Percentiles rank a stretch among this genome's conserved stretches.
Conservation (phyloP, 2,329 filamentous ascomycete species). For the Hymenotorrendiella dingleyae region DNA sequence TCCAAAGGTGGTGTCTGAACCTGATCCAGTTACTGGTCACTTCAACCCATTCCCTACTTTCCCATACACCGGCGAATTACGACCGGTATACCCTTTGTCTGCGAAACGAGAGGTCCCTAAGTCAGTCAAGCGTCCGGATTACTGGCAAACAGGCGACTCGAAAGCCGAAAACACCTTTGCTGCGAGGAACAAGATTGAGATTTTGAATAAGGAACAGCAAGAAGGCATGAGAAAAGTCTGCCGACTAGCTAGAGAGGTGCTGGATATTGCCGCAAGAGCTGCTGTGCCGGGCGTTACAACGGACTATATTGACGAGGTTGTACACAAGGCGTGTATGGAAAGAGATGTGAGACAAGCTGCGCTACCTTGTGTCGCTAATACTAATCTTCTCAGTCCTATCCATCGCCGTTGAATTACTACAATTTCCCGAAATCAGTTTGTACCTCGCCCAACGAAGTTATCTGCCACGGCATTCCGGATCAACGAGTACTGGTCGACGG, state of each 20-base stretch:
- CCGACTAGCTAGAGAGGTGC: conserved; percentile 76
- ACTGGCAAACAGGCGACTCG: conserved; percentile 76
- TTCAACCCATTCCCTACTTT: conserved; percentile 93
- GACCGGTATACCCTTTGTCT: conserved; percentile 84
- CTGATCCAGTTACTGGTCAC: conserved; percentile 80
- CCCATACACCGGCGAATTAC: conserved; percentile 70
- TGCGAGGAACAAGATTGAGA: conserved; percentile 72
- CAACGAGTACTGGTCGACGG: conserved; percentile 81
- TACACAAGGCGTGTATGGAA: conserved; percentile 91
- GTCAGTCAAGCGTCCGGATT: conserved; percentile 79
- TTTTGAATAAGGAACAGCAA: conserved; percentile 73
- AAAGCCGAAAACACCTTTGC: conserved; percentile 54
- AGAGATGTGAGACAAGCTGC: conserved; percentile 63
- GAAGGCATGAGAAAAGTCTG: conserved; percentile 90
- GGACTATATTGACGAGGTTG: conserved; percentile 89
- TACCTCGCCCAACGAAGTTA: conserved; percentile 93
- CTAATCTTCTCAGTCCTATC: conserved; percentile 65
- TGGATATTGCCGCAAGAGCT: conserved; percentile 84
- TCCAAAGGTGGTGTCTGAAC: conserved; percentile 83
- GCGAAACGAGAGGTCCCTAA: conserved; percentile 67
- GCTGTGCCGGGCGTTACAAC: conserved; percentile 89
- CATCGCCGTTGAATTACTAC: conserved; percentile 91
- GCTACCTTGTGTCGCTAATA: not conserved
- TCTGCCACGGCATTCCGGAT: conserved; percentile 97
- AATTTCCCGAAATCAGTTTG: conserved; percentile 97